A percentile compares a stretch with the other conserved stretches of the same genome.
Conservation (phyloP, 306 rosid species). For the Acacia acuminata region DNA sequence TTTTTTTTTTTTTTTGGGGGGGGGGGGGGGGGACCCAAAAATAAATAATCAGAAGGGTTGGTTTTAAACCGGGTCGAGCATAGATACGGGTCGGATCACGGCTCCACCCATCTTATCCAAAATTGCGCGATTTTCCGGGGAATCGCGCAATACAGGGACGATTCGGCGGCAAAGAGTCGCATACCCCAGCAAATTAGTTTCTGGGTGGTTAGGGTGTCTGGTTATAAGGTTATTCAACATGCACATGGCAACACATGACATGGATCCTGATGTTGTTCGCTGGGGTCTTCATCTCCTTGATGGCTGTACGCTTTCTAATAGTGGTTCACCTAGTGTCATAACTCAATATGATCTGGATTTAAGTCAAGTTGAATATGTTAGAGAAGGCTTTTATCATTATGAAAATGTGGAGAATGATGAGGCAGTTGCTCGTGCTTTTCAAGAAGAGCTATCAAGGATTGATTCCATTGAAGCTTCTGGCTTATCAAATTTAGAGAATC, state of each 20-base stretch:
- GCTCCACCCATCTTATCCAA: too few species aligned
- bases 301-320: slow-evolving; percentile 70
- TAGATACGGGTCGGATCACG: too few species aligned
- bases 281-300: slow-evolving; percentile 95
- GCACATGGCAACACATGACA: slow-evolving; percentile 48
- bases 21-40: too few species aligned
- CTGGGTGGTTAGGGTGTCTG: slow-evolving; percentile 32
- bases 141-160: too few species aligned
- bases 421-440: slow-evolving; percentile 84
- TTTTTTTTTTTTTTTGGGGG: too few species aligned
- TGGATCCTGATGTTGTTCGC: slow-evolving; percentile 84
- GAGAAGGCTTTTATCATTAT: slow-evolving; percentile 66
- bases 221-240: slow-evolving; percentile 25
- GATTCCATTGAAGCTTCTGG: slow-evolving; percentile 59
- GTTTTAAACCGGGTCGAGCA: too few species aligned
- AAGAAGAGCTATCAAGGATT: slow-evolving; percentile 72
- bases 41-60: too few species aligned
- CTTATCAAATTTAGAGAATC: slow-evolving; percentile 44
- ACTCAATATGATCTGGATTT: slow-evolving; percentile 64
- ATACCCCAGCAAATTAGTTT: slow-evolving; percentile 30
- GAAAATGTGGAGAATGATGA: slow-evolving; percentile 72
- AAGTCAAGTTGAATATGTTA: slow-evolving; percentile 67
- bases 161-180: not conserved
- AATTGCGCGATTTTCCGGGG: too few species aligned
- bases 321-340: slow-evolving; percentile 44